phyloP scores from a whole-genome alignment of 495 filamentous ascomycete species.

The Penicillium herquei region DNA sequence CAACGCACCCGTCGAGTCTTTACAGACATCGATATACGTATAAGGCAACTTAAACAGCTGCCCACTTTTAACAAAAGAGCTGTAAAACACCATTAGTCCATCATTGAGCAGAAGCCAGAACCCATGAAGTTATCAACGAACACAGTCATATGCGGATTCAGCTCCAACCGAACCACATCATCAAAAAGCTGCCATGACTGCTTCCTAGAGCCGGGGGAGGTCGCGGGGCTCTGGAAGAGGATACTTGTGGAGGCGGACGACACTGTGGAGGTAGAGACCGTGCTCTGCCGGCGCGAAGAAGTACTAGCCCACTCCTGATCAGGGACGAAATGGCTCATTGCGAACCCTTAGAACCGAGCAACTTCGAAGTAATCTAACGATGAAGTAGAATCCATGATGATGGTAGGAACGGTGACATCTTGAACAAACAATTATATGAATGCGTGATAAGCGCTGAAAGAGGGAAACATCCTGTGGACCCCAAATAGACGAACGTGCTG shows the following conservation, averaged over 20 bases:
- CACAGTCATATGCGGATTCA: conserved; percentile 42
- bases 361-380: conserved; percentile 6
- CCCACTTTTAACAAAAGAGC: conserved; percentile 40
- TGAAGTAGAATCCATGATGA: conserved; percentile 12
- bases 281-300: conserved; percentile 34
- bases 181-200: conserved; percentile 35
- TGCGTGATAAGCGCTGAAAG: conserved; percentile 15
- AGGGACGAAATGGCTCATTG: conserved; percentile 27
- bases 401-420: conserved; percentile 9
- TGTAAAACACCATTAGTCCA: conserved; percentile 8
- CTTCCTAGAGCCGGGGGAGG: conserved; percentile 36
- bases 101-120: background rate
- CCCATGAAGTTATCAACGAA: conserved; percentile 16
- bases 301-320: conserved; percentile 38
- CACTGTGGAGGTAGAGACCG: conserved; percentile 39
- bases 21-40: conserved; percentile 42
- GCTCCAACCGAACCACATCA: conserved; percentile 35
- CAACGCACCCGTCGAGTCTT: conserved; percentile 37
- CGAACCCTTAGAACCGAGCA: background rate
- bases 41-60: conserved; percentile 46
- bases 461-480: conserved; percentile 15
- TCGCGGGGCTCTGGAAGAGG: conserved; percentile 32
- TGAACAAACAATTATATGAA: conserved; percentile 5
- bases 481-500: conserved; percentile 28
- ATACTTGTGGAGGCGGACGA: conserved; percentile 39